Base-by-base conservation (phyloP, 768 basidiomycete species). In the Hirschioporus abietinus region DNA sequence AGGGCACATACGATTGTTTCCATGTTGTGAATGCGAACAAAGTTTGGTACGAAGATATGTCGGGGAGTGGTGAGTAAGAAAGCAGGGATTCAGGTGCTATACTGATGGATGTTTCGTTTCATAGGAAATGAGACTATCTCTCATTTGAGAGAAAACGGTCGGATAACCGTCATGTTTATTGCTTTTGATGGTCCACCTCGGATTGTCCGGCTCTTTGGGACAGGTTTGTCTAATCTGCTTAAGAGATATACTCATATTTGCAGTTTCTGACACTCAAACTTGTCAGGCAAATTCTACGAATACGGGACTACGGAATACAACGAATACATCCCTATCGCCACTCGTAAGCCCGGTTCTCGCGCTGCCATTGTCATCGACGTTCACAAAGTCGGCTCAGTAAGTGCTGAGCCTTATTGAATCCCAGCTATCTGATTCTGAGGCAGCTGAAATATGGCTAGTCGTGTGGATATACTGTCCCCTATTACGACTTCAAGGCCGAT, bases 21-120 rank as follows among this genome's bases (percentile, higher is more conserved):
- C 88, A 88, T 70, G 72, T 90, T 67, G 78, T 83, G 18, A 77
- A 84, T 65, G 74, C 81, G n/a, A 83, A 79, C 58, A 77, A 75
- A 60, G 86, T 88, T 1, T 91, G 89, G 90, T 91, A 91, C 68
- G 88, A 91, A 71, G 89, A 91, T 72, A 78, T 89, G 58, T 86
- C 85, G 23, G 90, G 90, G 7, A 86, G 87, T 68, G 88, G 88
- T 88, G 67, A 58, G 81, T 78, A 24, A n/a, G 63, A 36, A 52
- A 77, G 27, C 15, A 17, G 63, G 27, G 36, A 63, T 20, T 42
- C 12, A 34, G 35, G 63, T 20, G 63, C 3, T n/a, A 24, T 17
- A 24, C 24, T 9, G 30, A 15, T 7, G 2, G 12, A 61, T 24
- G 3, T 25, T 4, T 61, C 60, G 17, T 61, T 61, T 34, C 17